Evolutionary conservation across 2,329 filamentous ascomycete species (phyloP).

Genomic region (Chaetomiaceae sp.): DNA sequence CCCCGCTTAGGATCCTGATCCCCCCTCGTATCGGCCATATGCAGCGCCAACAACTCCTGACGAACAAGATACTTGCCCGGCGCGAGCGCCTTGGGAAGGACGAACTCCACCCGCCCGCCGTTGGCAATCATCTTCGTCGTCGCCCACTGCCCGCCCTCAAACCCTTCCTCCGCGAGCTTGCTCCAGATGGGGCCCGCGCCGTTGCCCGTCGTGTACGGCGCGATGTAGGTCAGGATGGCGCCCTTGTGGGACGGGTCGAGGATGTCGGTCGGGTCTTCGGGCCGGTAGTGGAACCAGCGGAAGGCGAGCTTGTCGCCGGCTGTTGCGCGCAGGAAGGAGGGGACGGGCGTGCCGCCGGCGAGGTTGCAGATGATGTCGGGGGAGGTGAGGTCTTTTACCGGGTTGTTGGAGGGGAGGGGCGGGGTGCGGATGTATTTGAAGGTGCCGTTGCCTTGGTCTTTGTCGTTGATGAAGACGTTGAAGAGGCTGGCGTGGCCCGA

Average conservation of each 20-base stretch:
- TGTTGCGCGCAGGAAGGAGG: constrained; percentile 29
- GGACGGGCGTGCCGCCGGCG: constrained; percentile 31
- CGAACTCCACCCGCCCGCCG: constrained; percentile 23
- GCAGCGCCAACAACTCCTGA: constrained; percentile 33
- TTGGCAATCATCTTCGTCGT: constrained; percentile 23
- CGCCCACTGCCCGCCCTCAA: constrained; percentile 31
- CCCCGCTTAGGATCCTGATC: constrained; percentile 23
- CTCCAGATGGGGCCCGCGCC: constrained; percentile 36
- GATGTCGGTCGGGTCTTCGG: constrained; percentile 32
- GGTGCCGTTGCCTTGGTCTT: constrained; percentile 39
- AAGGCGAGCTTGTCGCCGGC: constrained; percentile 35
- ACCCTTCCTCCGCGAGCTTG: constrained; percentile 35
- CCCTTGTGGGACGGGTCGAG: constrained; percentile 28
- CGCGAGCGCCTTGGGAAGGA: constrained; percentile 27
- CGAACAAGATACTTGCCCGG: constrained; percentile 31
- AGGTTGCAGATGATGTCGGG: constrained; percentile 36
- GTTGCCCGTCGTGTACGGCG: constrained; percentile 30
- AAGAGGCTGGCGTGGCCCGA: constrained; percentile 44
- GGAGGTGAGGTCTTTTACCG: constrained; percentile 33
- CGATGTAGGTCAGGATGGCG: constrained; percentile 35
- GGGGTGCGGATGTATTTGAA: constrained; percentile 41
- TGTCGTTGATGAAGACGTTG: constrained; percentile 43
- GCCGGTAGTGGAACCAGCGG: constrained; percentile 34
- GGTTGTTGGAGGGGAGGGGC: constrained; percentile 21
- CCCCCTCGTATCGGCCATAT: constrained; percentile 26